Base-by-base conservation (phyloP, 2,329 filamentous ascomycete species). In the Trichoderma lentiforme region DNA sequence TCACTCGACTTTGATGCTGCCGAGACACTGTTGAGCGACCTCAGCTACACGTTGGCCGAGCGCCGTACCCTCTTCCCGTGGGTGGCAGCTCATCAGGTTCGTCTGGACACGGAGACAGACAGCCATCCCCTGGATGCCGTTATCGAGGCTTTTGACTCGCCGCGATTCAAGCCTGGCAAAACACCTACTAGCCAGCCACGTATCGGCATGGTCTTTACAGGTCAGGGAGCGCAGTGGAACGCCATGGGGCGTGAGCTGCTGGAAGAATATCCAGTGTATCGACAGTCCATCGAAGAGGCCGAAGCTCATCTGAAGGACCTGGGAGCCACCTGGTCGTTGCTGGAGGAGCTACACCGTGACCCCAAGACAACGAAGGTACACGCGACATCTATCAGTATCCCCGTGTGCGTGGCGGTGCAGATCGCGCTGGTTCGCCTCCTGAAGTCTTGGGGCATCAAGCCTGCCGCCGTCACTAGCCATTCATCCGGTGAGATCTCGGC, bases 401-500 rank as follows among this genome's bases (percentile, higher is more conserved):
- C 70, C 9, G 12, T 66, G 1, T 47, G 51, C 9, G 62, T 66
- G 14, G 47, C 47, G 3, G 12, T 72, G 1, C 71, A 72, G 24
- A 28, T 70, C 8, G 43, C 39, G 7, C 30, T 70, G 34, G 71
- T 72, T n/a, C 24, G 28, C 7, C 65, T 72, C 4, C 51, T 72
- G 9, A 18, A 57, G 9, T 57, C 71, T 6, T 64, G 60, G 58
- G 60, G 67, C 0, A 58, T 72, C 15, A n/a, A 24, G 12, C 62
- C 62, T 3, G 26, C 32, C 7, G 71, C 71, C 4, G 60, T 64
- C 14, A 70, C 62, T 4, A 60, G 71, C 3, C 71, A 72, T 12
- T 72, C 71, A 2, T 60, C 47, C 21, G 71, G 71, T 4, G 71
- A 72, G 21, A 72, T 72, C 15, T 32, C 66, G 6, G 71, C 71